These are phyloP conservation scores for Cydonia oblonga DNA, from an alignment of 331 rosid genomes.

Conservation along the genomic window DNA sequence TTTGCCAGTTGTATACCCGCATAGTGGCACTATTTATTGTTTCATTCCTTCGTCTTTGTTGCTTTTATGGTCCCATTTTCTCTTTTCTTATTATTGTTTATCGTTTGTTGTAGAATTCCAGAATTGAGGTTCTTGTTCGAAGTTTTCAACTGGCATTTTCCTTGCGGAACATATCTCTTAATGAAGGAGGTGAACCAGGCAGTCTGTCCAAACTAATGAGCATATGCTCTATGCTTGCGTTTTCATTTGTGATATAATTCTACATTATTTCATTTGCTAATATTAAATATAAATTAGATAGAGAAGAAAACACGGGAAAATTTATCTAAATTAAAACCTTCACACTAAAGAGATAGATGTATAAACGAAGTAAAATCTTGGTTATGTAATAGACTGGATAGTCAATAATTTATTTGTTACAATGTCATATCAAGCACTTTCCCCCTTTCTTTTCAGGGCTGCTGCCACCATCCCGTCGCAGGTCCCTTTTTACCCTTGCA, in stretches of 20 bases:
- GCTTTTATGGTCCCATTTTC: not conserved
- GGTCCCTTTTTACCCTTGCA: conserved; percentile 78
- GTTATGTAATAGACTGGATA: not conserved
- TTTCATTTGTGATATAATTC: not conserved
- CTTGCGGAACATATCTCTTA: conserved; percentile 60
- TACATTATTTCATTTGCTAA: not conserved
- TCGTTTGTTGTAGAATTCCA: conserved; percentile 53
- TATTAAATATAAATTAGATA: not conserved
- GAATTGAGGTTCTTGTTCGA: conserved; percentile 61
- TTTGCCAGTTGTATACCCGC: not conserved
- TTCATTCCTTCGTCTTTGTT: not conserved
- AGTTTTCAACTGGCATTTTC: conserved; percentile 88
- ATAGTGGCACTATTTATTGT: not conserved
- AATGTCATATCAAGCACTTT: conserved; percentile 15
- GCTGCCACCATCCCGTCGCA: conserved; percentile 69
- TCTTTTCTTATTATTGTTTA: not conserved
- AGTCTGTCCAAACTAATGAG: not conserved
- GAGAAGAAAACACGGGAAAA: not conserved
- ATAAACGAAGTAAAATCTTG: not conserved
- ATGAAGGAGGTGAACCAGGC: conserved; percentile 45
- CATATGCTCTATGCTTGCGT: not conserved
- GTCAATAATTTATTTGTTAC: not conserved
- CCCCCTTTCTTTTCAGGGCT: conserved; percentile 37
- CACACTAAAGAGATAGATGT: not conserved
- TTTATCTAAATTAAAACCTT: not conserved